phyloP scores from a whole-genome alignment of 768 basidiomycete species.

The Hydnum rufescens region DNA sequence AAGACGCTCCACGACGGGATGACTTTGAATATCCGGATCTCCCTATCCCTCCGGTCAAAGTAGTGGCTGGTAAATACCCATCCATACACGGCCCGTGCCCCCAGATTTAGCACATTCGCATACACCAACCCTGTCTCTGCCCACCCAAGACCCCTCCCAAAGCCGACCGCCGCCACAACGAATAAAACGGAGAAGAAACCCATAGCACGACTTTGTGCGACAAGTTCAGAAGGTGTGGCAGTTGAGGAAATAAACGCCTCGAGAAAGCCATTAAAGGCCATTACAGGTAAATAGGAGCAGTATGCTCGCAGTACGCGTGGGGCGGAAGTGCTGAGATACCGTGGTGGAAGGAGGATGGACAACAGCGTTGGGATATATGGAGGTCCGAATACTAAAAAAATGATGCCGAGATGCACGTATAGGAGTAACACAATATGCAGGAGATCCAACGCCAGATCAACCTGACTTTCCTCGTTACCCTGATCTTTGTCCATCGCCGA shows the following conservation, averaged over 20 bases:
- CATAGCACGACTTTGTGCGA: slow-evolving; percentile 55
- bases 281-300: slow-evolving; percentile 65
- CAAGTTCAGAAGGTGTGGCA: slow-evolving; percentile 46
- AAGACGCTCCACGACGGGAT: too few species aligned
- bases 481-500: neutral
- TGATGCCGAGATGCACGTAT: slow-evolving; percentile 42
- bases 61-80: slow-evolving; percentile 29
- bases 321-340: slow-evolving; percentile 45
- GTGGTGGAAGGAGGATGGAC: slow-evolving; percentile 40
- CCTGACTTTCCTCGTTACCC: neutral
- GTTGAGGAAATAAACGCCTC: slow-evolving; percentile 82
- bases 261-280: slow-evolving; percentile 77
- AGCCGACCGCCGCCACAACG: slow-evolving; percentile 29
- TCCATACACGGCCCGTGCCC: slow-evolving; percentile 41
- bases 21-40: neutral
- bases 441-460: slow-evolving; percentile 13
- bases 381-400: slow-evolving; percentile 57
- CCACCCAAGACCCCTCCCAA: slow-evolving; percentile 26
- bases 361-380: slow-evolving; percentile 53
- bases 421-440: slow-evolving; percentile 34
- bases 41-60: slow-evolving; percentile 3
- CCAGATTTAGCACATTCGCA: slow-evolving; percentile 52
- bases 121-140: slow-evolving; percentile 53
- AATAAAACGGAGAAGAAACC: slow-evolving; percentile 27
- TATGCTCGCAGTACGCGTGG: slow-evolving; percentile 59